phyloP scores from a whole-genome alignment of 2,329 filamentous ascomycete genomes.

The Rugonectria rugulosa region DNA sequence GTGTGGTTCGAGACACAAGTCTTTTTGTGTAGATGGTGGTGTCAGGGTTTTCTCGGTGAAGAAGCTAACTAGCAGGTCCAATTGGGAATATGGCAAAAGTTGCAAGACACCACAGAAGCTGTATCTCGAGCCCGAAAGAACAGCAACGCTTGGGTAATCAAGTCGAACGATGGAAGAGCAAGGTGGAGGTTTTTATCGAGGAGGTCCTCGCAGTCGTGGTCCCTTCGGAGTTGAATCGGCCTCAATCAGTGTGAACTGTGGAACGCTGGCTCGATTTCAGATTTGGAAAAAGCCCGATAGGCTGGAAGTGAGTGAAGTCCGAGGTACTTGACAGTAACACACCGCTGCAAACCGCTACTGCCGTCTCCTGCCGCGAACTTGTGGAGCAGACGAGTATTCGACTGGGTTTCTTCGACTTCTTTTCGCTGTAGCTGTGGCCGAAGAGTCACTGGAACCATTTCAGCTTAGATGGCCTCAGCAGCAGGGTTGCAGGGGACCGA shows the following conservation, averaged over 20 bases:
- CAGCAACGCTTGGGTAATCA: background rate
- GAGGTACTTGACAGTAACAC: constrained; percentile 34
- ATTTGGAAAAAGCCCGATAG: constrained; percentile 34
- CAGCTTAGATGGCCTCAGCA: too few species aligned
- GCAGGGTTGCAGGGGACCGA: too few species aligned
- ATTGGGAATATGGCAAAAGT: background rate
- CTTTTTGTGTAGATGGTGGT: background rate
- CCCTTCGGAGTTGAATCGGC: constrained; percentile 39
- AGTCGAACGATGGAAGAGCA: constrained; percentile 2
- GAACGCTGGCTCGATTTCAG: constrained; percentile 4
- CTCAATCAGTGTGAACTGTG: constrained; percentile 22
- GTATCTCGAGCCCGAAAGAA: background rate
- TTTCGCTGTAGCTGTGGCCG: background rate
- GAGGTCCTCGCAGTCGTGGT: constrained; percentile 13
- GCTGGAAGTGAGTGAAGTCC: constrained; percentile 23
- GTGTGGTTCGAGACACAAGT: constrained; percentile 2
- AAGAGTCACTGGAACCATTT: constrained; percentile 1
- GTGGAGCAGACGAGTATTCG: constrained; percentile 2
- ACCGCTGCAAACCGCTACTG: constrained; percentile 38
- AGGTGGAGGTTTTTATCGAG: constrained; percentile 11
- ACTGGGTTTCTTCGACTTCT: background rate
- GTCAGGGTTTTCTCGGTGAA: background rate
- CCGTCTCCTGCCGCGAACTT: constrained; percentile 32
- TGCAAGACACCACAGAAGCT: background rate
- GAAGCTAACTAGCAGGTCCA: background rate